Base-by-base conservation (phyloP, 140 eudicot species). In the Stevia rebaudiana region DNA sequence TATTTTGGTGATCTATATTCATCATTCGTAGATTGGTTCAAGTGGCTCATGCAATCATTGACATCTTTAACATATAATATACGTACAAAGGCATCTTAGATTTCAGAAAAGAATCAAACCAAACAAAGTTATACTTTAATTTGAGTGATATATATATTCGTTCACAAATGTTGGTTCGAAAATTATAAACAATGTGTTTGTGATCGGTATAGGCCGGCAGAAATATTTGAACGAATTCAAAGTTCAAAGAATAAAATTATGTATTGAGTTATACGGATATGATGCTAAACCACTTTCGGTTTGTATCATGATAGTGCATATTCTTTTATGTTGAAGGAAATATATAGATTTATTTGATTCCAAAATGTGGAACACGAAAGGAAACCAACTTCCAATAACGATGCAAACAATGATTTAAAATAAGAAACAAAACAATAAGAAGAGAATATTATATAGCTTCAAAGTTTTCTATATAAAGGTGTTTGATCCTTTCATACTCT, bases 381-480 rank as follows among this genome's bases (percentile, higher is more conserved):
- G 28, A 22, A 8, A 25, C 60, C 48, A n/a, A 9, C 30, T 28
- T 52, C 16, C 16, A 23, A 36, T 53, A 51, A 37, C 50, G 36
- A 19, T 9, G 19, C 42, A 31, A 24, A 54, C 5, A 36, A 24
- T 15, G 17, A 5, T 9, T 41, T 9, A 11, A 51, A 22, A 51
- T 51, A 8, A 22, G 9, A 51, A 11, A 11, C 8, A 51, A 11
- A 51, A 3, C 6, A 10, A 21, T 19, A 0, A 43, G 4, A 42
- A n/a, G 7, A 42, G 49, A 42, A 9, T 11, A 4, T 3, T 33
- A 55, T 68, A 69, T 35, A 5, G 4, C 28, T 58, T 12, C 2
- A 36, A 43, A 56, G 21, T 56, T 58, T 59, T 47, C 68, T 49
- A 51, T 62, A 52, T 63, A 63, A 63, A 72, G 48, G 48, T 62